Evolutionary conservation across 495 filamentous ascomycete genomes (phyloP).

Genomic region (Parathielavia hyrcaniae): DNA sequence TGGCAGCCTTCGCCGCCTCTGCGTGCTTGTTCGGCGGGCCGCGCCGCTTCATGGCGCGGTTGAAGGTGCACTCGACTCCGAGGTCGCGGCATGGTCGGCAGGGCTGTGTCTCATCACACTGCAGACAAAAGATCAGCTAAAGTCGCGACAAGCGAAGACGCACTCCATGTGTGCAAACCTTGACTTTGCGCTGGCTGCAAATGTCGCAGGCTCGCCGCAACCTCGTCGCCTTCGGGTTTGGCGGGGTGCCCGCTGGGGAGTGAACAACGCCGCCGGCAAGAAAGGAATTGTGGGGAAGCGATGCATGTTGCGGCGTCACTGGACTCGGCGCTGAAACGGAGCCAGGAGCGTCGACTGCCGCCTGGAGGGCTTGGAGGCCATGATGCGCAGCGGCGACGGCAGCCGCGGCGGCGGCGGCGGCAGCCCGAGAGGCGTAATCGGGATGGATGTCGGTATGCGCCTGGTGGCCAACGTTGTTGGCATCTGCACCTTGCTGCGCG

Average conservation of each 20-base stretch:
- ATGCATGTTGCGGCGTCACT: conserved; percentile 22
- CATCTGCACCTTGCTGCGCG: conserved; percentile 1
- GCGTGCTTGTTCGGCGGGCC: conserved; percentile 83
- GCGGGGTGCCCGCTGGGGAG: neutral
- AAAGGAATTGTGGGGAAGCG: conserved; percentile 21
- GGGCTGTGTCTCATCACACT: conserved; percentile 79
- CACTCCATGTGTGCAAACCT: conserved; percentile 45
- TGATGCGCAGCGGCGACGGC: conserved; percentile 37
- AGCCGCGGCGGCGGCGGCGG: conserved; percentile 20
- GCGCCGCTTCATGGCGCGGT: conserved; percentile 68
- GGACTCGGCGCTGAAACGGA: conserved; percentile 14
- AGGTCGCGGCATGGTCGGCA: conserved; percentile 74
- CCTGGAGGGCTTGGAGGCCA: conserved; percentile 42
- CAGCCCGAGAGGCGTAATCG: conserved; percentile 18
- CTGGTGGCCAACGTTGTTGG: conserved; percentile 6
- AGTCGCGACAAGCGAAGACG: neutral
- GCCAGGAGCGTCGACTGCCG: conserved; percentile 32
- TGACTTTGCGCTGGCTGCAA: conserved; percentile 80
- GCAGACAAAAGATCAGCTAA: neutral
- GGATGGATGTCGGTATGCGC: conserved; percentile 2
- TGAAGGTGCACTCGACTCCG: conserved; percentile 77
- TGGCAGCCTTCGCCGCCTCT: conserved; percentile 58
- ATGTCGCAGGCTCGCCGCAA: conserved; percentile 77
- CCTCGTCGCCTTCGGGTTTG: conserved; percentile 40
- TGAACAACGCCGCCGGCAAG: conserved; percentile 21